Base-by-base conservation (phyloP, 2,329 filamentous ascomycete species). In the Gnomoniopsis smithogilvyi region DNA sequence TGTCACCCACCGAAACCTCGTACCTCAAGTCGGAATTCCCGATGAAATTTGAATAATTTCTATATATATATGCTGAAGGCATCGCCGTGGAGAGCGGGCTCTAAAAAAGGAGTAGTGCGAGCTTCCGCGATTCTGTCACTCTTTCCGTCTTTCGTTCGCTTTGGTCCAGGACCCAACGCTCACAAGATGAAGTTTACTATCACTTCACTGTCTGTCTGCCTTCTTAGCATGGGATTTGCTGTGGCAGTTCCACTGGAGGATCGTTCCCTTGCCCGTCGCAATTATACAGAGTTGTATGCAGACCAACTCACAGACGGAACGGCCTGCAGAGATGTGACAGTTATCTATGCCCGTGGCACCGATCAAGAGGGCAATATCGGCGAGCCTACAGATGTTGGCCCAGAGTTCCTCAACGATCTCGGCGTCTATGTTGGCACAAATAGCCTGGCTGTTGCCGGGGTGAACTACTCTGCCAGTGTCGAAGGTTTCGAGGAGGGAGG, bases 381-480 rank as follows among this genome's bases (percentile, higher is more conserved):
- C 22, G 53, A 52, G 26, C 26, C 60, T 11, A 59, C 57, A 12
- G 60, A 62, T 6, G 64, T 66, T 12, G 69, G 69, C 4, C 67
- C 69, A 2, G 60, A 64, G 17, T 64, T 69, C 38, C 58, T 67
- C 41, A 48, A 64, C 15, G 66, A 66, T 3, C 54, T 71, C 6
- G 46, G 49, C 17, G 51, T 53, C 33, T 54, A 60, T 11, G 56
- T 67, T 36, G 62, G 58, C 19, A 54, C 52, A 2, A 49, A 55
- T 14, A 38, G 57, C 11, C 46, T 69, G 15, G 66, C 65, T 15
- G 63, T 68, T 6, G 65, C 69, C 54, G 69, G 69, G 2, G 65
- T 71, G 17, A 62, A 66, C 38, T 71, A 70, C 50, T 30, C 62
- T 1, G 69, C 69, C 12, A 54, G 56, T 34, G 50, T 67, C 12